Evolutionary conservation across 83 land plant species (phyloP).

Genomic region (Diphasiastrum complanatum): DNA sequence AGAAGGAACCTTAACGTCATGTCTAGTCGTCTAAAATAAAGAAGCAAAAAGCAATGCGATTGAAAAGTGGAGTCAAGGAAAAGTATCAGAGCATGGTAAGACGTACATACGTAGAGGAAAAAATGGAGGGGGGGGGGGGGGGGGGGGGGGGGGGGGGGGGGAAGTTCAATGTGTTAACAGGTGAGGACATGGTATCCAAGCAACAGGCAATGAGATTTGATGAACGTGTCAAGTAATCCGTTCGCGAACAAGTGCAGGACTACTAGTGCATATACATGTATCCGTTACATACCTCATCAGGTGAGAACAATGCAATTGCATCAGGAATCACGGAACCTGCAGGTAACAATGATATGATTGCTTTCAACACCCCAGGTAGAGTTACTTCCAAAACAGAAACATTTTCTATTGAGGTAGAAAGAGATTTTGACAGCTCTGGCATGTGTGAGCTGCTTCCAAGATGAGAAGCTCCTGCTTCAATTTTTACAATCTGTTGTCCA

Average conservation of each 20-base stretch:
- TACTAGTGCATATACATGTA: not conserved
- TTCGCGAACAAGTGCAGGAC: not conserved
- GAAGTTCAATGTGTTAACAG: too few relatives aligned
- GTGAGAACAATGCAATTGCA: constrained; percentile 82
- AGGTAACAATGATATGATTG: constrained; percentile 70
- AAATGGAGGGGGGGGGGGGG: too few relatives aligned
- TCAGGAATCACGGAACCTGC: constrained; percentile 80
- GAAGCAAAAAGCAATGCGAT: too few relatives aligned
- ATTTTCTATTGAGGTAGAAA: constrained; percentile 39
- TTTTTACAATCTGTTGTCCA: not conserved
- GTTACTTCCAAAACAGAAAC: constrained; percentile 68
- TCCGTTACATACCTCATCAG: constrained; percentile 68
- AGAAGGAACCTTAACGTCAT: not conserved
- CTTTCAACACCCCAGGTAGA: constrained; percentile 72
- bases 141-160: too few relatives aligned
- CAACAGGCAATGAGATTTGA: not conserved
- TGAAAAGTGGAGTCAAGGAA: too few relatives aligned
- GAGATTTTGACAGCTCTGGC: constrained; percentile 29
- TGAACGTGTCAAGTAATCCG: not conserved
- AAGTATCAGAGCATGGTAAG: too few relatives aligned
- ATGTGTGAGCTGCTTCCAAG: constrained; percentile 9
- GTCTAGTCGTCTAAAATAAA: too few relatives aligned
- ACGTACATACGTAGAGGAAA: too few relatives aligned
- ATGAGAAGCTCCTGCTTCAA: not conserved
- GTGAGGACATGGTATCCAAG: too few relatives aligned